Percentiles rank a stretch among this genome's conserved stretches.
These are phyloP conservation scores for Xerocomellus intermedius DNA, from an alignment of 768 basidiomycete species.

Conservation along the genomic window DNA sequence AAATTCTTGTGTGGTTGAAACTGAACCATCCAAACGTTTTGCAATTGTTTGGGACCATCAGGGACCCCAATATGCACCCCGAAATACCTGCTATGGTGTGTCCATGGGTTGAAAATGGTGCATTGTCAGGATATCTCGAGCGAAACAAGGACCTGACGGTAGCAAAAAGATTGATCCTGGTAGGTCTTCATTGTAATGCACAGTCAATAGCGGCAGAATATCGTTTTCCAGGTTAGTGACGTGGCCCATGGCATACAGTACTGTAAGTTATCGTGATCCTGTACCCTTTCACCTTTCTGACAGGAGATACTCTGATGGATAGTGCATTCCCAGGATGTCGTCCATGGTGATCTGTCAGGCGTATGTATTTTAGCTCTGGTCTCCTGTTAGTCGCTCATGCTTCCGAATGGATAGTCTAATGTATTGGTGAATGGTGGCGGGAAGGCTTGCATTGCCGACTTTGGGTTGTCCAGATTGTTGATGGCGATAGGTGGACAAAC, in stretches of 20 bases:
- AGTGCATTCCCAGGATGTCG: background rate
- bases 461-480: constrained; percentile 5
- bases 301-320: too few relatives aligned
- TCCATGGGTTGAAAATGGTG: background rate
- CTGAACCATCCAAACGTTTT: background rate
- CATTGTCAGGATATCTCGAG: background rate
- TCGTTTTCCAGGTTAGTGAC: background rate
- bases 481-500: background rate
- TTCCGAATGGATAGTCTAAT: background rate
- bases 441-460: constrained; percentile 3
- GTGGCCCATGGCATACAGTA: constrained; percentile 2
- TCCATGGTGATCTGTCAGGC: constrained; percentile 1
- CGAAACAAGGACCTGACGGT: background rate
- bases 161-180: background rate
- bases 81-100: background rate
- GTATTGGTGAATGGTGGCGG: background rate
- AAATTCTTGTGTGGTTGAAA: background rate
- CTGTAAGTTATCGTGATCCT: background rate
- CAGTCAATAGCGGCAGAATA: background rate
- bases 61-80: background rate
- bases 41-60: background rate
- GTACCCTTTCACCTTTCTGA: background rate
- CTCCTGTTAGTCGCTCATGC: background rate
- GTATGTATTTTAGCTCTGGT: background rate
- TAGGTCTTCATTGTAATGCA: background rate